phyloP scores from a whole-genome alignment of 768 basidiomycete genomes.

The Neoboletus magnificus region DNA sequence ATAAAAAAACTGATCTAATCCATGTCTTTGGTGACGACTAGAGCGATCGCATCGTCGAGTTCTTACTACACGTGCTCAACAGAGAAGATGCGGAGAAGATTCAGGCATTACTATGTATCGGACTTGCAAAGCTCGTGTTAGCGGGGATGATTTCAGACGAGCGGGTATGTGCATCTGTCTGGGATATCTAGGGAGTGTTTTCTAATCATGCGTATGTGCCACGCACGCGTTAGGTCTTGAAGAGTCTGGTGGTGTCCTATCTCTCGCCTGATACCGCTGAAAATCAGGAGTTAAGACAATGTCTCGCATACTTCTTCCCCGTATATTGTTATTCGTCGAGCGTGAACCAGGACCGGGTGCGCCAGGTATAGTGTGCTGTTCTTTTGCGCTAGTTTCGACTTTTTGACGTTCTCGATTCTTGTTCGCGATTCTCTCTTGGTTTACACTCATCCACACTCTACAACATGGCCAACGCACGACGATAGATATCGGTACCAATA shows the following conservation, averaged over 20 bases:
- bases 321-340: slow-evolving; percentile 82
- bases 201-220: not conserved
- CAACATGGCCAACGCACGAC: not conserved
- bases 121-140: slow-evolving; percentile 83
- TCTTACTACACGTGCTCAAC: slow-evolving; percentile 53
- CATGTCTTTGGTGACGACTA: slow-evolving; percentile 13
- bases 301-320: slow-evolving; percentile 81
- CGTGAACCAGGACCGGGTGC: slow-evolving; percentile 71
- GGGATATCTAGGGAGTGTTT: not conserved
- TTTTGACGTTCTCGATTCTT: not conserved
- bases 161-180: slow-evolving; percentile 42
- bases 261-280: slow-evolving; percentile 76
- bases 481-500: slow-evolving; percentile 67
- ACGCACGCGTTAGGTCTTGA: slow-evolving; percentile 38
- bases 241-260: slow-evolving; percentile 56
- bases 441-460: not conserved
- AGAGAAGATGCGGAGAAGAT: slow-evolving; percentile 58
- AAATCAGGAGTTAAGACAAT: slow-evolving; percentile 84
- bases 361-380: slow-evolving; percentile 31
- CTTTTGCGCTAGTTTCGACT: not conserved
- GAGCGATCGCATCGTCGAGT: slow-evolving; percentile 63
- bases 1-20: not conserved
- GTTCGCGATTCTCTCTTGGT: not conserved
- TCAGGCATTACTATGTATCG: slow-evolving; percentile 70
- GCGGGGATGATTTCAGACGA: slow-evolving; percentile 72